Percentiles rank a stretch among this genome's conserved stretches.
phyloP scores from a whole-genome alignment of 345 rosid species.

The Gynandropsis gynandra region DNA sequence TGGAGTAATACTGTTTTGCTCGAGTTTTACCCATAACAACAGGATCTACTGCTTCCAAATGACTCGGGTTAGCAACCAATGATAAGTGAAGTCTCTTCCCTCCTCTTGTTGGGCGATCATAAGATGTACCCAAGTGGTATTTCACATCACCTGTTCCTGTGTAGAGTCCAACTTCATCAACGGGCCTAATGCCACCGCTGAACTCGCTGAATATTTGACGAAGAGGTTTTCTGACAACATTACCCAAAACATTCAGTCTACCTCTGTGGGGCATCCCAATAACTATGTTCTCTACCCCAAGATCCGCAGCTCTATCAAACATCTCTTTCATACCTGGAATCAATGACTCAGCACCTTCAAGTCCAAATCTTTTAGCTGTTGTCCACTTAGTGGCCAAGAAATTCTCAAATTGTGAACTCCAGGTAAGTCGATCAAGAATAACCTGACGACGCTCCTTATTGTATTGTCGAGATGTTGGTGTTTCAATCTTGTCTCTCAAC shows the following conservation, averaged over 20 bases:
- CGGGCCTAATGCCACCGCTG: conserved; percentile 72
- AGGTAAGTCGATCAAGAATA: conserved; percentile 70
- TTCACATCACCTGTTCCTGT: conserved; percentile 86
- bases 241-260: conserved; percentile 68
- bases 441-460: conserved; percentile 58
- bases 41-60: conserved; percentile 83
- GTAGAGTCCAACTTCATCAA: conserved; percentile 71
- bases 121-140: conserved; percentile 80
- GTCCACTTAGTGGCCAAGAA: conserved; percentile 86
- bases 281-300: conserved; percentile 79
- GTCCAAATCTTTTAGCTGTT: conserved; percentile 80
- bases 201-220: conserved; percentile 80
- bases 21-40: conserved; percentile 81
- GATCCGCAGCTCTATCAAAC: conserved; percentile 73
- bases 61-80: conserved; percentile 85
- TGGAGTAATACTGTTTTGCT: conserved; percentile 73
- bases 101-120: conserved; percentile 84
- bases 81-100: conserved; percentile 80
- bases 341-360: conserved; percentile 86
- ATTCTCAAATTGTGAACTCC: conserved; percentile 85
- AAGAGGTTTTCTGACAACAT: conserved; percentile 72
- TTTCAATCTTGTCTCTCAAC: conserved; percentile 83
- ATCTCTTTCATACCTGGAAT: conserved; percentile 90
- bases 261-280: conserved; percentile 83
- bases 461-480: conserved; percentile 67